phyloP scores from a whole-genome alignment of 2,329 filamentous ascomycete species.

The Akanthomyces dipterigenus region DNA sequence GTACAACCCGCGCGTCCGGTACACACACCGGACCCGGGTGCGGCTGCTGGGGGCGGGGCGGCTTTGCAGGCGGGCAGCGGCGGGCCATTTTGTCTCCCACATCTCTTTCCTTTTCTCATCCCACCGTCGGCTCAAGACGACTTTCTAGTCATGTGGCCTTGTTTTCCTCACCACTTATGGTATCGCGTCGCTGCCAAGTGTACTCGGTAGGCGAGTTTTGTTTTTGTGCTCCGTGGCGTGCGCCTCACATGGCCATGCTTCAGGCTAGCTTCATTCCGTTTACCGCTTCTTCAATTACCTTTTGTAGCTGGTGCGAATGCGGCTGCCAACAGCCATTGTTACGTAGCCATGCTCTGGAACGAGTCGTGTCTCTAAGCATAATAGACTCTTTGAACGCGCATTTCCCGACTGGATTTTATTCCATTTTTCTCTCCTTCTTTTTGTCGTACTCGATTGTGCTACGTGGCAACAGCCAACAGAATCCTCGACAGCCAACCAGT shows the following conservation, averaged over 20 bases:
- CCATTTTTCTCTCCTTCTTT: no score
- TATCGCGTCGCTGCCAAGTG: not conserved
- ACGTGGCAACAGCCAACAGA: no score
- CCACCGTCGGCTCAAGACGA: not conserved
- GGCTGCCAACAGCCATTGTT: conserved; percentile 1
- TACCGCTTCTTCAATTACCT: not conserved
- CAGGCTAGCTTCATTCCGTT: not conserved
- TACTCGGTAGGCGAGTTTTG: not conserved
- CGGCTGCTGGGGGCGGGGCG: conserved; percentile 2
- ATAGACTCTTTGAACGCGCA: no score
- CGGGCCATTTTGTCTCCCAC: not conserved
- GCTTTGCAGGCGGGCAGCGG: conserved; percentile 8
- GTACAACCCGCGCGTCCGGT: not conserved
- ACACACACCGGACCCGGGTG: not conserved
- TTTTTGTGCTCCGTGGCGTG: no score
- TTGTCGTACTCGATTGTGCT: no score
- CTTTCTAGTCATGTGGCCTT: not conserved
- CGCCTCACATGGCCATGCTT: not conserved
- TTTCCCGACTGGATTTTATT: no score
- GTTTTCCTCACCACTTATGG: not conserved
- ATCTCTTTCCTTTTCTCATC: not conserved
- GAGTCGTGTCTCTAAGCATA: not conserved
- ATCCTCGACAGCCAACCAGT: no score
- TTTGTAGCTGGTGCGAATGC: not conserved
- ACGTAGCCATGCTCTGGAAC: not conserved